Conservation (phyloP, 192 early-diverging fungal genomes). For the Coemansia sp. region DNA sequence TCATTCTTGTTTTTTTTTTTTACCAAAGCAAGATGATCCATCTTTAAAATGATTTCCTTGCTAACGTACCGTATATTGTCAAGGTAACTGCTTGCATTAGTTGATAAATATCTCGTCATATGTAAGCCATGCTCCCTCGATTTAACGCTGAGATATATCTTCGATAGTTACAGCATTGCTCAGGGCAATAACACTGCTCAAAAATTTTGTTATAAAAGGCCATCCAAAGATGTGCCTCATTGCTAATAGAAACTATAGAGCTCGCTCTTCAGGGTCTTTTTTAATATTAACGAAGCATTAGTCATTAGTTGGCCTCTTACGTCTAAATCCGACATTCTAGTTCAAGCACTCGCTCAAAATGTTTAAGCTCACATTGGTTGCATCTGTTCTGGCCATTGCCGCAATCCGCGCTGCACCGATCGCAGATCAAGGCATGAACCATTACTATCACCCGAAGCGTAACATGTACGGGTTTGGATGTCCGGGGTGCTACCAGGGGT, state of each 20-base stretch:
- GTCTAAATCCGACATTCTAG: conserved; percentile 1
- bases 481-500: conserved; percentile 6
- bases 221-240: background rate
- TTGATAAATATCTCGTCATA: background rate
- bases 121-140: conserved; percentile 5
- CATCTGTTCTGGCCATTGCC: conserved; percentile 15
- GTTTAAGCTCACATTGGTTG: conserved; percentile 22
- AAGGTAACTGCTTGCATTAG: background rate
- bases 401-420: conserved; percentile 10
- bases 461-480: conserved; percentile 17
- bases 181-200: background rate
- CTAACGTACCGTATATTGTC: background rate
- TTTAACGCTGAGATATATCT: conserved; percentile 5
- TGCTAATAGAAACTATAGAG: conserved; percentile 21
- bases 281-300: conserved; percentile 12
- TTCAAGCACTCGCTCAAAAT: conserved; percentile 13
- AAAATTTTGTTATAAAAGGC: conserved; percentile 22
- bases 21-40: background rate
- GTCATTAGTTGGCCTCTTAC: conserved; percentile 2
- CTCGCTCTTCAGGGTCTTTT: conserved; percentile 33
- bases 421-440: background rate
- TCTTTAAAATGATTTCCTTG: background rate
- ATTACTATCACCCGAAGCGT: conserved; percentile 8
- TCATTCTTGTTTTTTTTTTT: no score
- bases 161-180: conserved; percentile 7